Conservation (phyloP, 345 rosid genomes). For the Dipteronia dyeriana region DNA sequence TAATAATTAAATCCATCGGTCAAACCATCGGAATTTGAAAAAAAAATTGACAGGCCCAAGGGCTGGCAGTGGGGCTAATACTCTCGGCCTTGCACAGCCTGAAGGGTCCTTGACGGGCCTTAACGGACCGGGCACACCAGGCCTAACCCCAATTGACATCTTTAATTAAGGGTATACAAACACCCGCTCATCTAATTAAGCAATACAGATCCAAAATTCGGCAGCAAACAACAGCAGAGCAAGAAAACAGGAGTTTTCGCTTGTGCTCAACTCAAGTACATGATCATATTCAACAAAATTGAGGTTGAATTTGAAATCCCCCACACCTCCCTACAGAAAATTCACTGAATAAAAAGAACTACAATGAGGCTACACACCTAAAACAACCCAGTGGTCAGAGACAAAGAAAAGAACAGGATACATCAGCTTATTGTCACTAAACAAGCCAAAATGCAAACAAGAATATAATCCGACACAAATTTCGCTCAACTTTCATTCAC, state of each 20-base stretch:
- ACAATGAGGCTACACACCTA: too few species aligned
- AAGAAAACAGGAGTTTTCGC: background rate
- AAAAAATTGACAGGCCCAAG: too few species aligned
- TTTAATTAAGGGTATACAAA: too few species aligned
- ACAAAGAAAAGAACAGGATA: conserved; percentile 8
- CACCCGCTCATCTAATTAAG: too few species aligned
- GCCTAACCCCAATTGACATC: too few species aligned
- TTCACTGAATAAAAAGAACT: background rate
- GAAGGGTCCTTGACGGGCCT: too few species aligned
- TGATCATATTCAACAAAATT: background rate
- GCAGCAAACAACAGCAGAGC: background rate
- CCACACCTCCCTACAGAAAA: background rate
- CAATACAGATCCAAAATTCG: background rate
- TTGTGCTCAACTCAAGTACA: background rate
- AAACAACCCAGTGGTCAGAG: background rate
- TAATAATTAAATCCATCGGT: too few species aligned
- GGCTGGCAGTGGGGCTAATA: too few species aligned
- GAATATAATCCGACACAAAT: conserved; percentile 4
- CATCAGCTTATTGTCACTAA: conserved; percentile 9
- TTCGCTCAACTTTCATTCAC: conserved; percentile 15
- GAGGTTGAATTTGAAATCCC: background rate
- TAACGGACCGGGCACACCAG: too few species aligned
- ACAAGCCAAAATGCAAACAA: conserved; percentile 14
- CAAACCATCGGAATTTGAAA: too few species aligned
- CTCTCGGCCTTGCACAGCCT: too few species aligned